Conservation (phyloP, 169 alveolate species). For the Amoebophrya sp. region DNA sequence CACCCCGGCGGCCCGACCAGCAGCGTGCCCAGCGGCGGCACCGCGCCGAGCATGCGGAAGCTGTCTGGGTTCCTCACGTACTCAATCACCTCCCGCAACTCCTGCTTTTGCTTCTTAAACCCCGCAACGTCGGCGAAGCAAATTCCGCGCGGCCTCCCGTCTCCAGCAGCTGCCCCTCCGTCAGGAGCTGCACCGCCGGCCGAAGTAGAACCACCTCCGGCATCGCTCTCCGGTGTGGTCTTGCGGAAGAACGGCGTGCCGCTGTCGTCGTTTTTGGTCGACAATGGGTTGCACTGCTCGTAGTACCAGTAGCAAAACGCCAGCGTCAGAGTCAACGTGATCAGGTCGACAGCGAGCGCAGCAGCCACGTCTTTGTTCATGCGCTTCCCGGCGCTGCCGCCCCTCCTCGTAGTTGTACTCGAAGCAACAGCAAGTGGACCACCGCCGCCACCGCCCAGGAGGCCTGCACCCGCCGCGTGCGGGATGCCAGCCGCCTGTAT, state of each 20-base stretch:
- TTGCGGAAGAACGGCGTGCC: too few relatives aligned
- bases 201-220: neutral
- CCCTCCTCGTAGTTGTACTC: neutral
- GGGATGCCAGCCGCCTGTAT: too few relatives aligned
- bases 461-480: too few relatives aligned
- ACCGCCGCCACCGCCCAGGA: too few relatives aligned
- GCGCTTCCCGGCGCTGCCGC: neutral
- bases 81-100: neutral
- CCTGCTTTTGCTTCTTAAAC: neutral
- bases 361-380: neutral
- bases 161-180: neutral
- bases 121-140: neutral
- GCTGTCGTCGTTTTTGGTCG: too few relatives aligned
- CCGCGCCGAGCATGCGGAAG: neutral
- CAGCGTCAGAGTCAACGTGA: neutral
- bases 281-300: neutral
- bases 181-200: neutral
- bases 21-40: slow-evolving; percentile 7
- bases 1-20: slow-evolving; percentile 79
- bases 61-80: neutral
- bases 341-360: neutral
- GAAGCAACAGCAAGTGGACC: neutral
- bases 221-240: too few relatives aligned
- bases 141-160: too few relatives aligned
- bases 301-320: neutral